phyloP scores from a whole-genome alignment of 148 eudicot genomes.

The Talinum fruticosum region DNA sequence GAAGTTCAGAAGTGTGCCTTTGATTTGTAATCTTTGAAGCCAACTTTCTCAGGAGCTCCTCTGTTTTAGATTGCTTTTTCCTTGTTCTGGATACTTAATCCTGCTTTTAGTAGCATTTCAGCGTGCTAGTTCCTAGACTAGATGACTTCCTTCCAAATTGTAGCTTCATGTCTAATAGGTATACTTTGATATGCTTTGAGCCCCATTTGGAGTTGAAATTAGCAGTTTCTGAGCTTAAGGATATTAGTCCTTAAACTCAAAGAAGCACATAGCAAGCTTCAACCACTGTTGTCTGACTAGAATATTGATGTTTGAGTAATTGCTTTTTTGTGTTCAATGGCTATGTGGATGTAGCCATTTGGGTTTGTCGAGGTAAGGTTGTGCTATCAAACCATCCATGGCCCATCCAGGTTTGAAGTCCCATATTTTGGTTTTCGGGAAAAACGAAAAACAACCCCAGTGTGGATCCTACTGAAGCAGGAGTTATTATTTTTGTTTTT shows the following conservation, averaged over 20 bases:
- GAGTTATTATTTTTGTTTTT: too few species aligned
- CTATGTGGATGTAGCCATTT: neutral
- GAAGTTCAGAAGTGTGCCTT: slow-evolving; percentile 4
- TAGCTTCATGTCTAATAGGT: neutral
- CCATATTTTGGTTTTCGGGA: neutral
- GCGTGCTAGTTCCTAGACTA: neutral
- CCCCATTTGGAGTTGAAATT: neutral
- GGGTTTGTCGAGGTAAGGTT: slow-evolving; percentile 3
- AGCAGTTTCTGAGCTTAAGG: neutral
- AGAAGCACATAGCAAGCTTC: too few species aligned
- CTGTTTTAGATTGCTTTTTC: slow-evolving; percentile 8
- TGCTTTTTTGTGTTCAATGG: neutral
- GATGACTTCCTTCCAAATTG: neutral
- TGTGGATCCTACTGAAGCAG: neutral
- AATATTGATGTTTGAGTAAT: neutral
- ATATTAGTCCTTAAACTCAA: neutral
- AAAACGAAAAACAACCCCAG: neutral
- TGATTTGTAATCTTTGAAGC: neutral
- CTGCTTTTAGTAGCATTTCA: neutral
- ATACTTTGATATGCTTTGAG: neutral
- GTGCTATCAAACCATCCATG: neutral
- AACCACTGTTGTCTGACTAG: neutral
- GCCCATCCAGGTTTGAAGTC: neutral
- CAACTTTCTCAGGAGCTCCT: neutral
- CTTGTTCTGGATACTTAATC: neutral